These are phyloP conservation scores for Podila epigama DNA, from an alignment of 192 early-diverging fungal species.

Conservation along the genomic window DNA sequence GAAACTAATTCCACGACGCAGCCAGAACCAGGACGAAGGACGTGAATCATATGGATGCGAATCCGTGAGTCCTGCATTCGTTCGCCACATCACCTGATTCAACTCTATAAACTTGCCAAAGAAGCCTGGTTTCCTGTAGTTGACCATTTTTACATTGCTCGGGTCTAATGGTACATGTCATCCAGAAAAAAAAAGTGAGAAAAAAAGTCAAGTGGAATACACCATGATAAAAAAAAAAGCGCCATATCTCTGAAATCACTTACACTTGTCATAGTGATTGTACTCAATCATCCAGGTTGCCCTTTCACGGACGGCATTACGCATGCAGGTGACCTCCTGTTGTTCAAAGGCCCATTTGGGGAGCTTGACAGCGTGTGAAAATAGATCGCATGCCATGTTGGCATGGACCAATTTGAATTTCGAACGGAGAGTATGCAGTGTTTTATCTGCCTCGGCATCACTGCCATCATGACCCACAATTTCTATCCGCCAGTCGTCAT, in stretches of 20 bases:
- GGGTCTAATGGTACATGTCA: slow-evolving; percentile 65
- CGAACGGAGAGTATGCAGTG: slow-evolving; percentile 66
- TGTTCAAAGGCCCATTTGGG: slow-evolving; percentile 95
- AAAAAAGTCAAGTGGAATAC: not conserved
- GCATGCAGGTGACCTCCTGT: slow-evolving; percentile 94
- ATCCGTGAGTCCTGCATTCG: slow-evolving; percentile 88
- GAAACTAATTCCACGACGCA: slow-evolving; percentile 89
- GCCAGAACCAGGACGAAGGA: slow-evolving; percentile 87
- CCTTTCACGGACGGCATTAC: slow-evolving; percentile 68
- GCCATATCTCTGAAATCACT: no score
- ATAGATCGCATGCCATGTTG: slow-evolving; percentile 79
- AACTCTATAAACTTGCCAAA: slow-evolving; percentile 87
- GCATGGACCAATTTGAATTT: slow-evolving; percentile 80
- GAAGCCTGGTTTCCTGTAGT: slow-evolving; percentile 74
- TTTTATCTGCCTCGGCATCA: slow-evolving; percentile 57
- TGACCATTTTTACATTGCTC: slow-evolving; percentile 59
- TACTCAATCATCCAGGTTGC: slow-evolving; percentile 84
- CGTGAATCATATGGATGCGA: slow-evolving; percentile 94
- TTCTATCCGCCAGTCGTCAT: slow-evolving; percentile 91
- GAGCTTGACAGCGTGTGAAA: slow-evolving; percentile 78
- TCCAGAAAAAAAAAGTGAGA: not conserved
- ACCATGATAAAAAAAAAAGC: not conserved
- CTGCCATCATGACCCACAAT: slow-evolving; percentile 66
- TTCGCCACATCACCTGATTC: slow-evolving; percentile 86
- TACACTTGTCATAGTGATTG: slow-evolving; percentile 59